Evolutionary conservation across 208 protist genomes (phyloP).

Genomic region (Leishmania amazonensis): DNA sequence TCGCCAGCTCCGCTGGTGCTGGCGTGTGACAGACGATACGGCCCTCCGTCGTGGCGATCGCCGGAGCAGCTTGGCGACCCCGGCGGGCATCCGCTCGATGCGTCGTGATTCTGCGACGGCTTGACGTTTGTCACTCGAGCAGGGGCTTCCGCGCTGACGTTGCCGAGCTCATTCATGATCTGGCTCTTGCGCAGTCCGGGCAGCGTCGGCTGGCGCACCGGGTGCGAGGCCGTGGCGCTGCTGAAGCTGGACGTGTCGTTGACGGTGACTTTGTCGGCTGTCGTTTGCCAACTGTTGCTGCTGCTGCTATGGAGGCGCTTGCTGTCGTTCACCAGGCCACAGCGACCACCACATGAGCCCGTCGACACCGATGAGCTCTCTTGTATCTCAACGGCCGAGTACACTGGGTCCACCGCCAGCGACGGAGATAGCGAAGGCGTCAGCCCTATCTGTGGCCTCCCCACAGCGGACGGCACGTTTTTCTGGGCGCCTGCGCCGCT

Average conservation of each 20-base stretch:
- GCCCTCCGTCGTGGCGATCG: background rate
- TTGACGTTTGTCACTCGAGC: background rate
- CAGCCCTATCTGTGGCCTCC: background rate
- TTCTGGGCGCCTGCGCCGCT: background rate
- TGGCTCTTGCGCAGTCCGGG: conserved; percentile 5
- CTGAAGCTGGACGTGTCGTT: background rate
- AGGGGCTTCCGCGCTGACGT: conserved; percentile 11
- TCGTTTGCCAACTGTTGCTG: background rate
- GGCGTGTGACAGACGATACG: background rate
- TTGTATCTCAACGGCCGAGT: conserved; percentile 24
- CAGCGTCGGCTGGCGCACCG: background rate
- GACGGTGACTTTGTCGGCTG: background rate
- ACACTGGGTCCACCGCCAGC: conserved; percentile 10
- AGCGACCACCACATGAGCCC: background rate
- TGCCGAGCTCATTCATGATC: conserved; percentile 20
- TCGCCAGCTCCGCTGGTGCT: background rate
- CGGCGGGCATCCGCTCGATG: background rate
- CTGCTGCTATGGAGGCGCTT: conserved; percentile 1
- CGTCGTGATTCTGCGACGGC: background rate
- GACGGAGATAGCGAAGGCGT: background rate
- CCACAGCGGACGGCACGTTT: background rate
- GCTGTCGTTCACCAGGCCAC: background rate
- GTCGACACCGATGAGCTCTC: background rate
- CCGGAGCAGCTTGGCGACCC: background rate
- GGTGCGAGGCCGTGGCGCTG: background rate